Evolutionary conservation across 75 land plant genomes (phyloP).

Genomic region (Pinus tabuliformis): DNA sequence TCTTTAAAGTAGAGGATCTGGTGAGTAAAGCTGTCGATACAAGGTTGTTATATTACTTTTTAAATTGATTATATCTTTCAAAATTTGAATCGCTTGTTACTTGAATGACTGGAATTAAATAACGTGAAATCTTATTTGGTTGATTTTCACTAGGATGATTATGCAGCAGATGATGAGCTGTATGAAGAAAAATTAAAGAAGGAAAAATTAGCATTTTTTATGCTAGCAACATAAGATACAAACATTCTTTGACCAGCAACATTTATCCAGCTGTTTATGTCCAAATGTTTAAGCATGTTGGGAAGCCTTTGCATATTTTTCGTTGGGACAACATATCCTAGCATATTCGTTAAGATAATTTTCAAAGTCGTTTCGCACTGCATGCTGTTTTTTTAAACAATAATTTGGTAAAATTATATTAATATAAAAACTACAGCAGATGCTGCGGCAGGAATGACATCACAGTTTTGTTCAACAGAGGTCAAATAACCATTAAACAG

Average conservation of each 20-base stretch:
- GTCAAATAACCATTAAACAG: too few relatives aligned
- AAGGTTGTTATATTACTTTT: conserved; percentile 4
- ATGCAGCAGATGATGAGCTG: conserved; percentile 84
- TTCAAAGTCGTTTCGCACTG: not conserved
- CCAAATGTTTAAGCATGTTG: not conserved
- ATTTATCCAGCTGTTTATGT: not conserved
- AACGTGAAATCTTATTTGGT: conserved; percentile 1
- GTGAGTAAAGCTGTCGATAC: conserved; percentile 24
- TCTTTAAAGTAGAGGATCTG: conserved; percentile 77
- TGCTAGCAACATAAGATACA: conserved; percentile 80
- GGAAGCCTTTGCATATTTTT: not conserved
- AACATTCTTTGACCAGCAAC: not conserved
- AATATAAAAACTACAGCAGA: too few relatives aligned
- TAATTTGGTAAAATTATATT: too few relatives aligned
- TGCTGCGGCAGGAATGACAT: too few relatives aligned
- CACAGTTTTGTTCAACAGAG: too few relatives aligned
- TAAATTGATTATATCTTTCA: not conserved
- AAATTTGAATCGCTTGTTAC: not conserved
- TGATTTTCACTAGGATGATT: conserved; percentile 71
- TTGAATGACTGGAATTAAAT: not conserved
- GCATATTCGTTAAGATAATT: not conserved
- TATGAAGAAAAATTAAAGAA: conserved; percentile 82
- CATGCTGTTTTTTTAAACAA: not conserved
- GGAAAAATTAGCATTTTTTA: conserved; percentile 77
- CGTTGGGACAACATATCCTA: not conserved